A percentile compares a stretch with the other conserved stretches of the same genome.
These are phyloP conservation scores for Phalaenopsis aphrodite DNA, from an alignment of 106 monocot species.

Conservation along the genomic window DNA sequence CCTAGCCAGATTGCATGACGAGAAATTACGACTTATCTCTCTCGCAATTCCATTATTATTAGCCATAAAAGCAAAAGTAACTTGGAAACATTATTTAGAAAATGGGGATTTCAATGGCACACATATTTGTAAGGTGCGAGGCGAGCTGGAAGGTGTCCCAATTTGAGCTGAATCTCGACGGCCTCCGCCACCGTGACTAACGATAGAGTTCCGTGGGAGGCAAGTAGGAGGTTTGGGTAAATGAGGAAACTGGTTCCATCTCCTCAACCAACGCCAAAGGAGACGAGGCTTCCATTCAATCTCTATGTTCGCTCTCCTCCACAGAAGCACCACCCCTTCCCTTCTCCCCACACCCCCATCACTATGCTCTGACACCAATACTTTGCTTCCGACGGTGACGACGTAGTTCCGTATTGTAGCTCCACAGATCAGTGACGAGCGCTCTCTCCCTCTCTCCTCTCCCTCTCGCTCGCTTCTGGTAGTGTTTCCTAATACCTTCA, in stretches of 20 bases:
- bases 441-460: not conserved
- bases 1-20: not conserved
- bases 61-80: not conserved
- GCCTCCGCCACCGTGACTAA: conserved; percentile 55
- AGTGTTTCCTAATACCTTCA: not conserved
- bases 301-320: conserved; percentile 62
- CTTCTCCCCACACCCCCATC: conserved; percentile 70
- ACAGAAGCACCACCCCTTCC: conserved; percentile 82
- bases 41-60: not conserved
- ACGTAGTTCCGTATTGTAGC: not conserved
- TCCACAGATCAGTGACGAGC: not conserved
- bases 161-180: conserved; percentile 57
- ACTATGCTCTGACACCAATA: not conserved
- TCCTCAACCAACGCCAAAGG: conserved; percentile 14
- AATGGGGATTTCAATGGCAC: not conserved
- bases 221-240: conserved; percentile 73
- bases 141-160: conserved; percentile 42
- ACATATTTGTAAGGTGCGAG: conserved; percentile 81
- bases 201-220: conserved; percentile 69
- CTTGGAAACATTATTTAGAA: not conserved
- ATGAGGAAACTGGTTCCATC: conserved; percentile 72
- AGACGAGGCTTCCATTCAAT: conserved; percentile 52
- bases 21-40: not conserved
- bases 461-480: not conserved
- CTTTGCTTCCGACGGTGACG: not conserved